Percentiles rank a stretch among this genome's conserved stretches.
phyloP scores from a whole-genome alignment of 2,329 filamentous ascomycete species.

The Cyanodermella asteris region DNA sequence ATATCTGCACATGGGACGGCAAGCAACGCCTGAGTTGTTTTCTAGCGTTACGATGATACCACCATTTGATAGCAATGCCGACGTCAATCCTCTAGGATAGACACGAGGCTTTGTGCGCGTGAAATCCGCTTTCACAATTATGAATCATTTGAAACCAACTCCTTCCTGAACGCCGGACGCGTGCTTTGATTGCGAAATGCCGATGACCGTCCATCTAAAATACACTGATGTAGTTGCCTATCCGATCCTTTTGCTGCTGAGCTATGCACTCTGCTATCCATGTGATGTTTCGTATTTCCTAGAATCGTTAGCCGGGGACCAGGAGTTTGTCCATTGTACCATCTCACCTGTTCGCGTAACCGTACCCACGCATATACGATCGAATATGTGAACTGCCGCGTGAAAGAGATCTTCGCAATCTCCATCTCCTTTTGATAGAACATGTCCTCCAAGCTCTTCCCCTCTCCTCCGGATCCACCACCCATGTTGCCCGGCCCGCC shows the following conservation, averaged over 20 bases:
- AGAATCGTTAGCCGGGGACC: slow-evolving; percentile 1
- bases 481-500: slow-evolving; percentile 65
- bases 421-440: slow-evolving; percentile 99
- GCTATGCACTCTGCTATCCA: slow-evolving; percentile 99
- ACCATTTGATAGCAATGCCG: too few species aligned
- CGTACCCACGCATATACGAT: slow-evolving; percentile 98
- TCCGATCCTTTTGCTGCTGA: slow-evolving; percentile 97
- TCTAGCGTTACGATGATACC: too few species aligned
- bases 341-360: slow-evolving; percentile 75
- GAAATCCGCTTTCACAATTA: too few species aligned
- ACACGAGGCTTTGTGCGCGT: too few species aligned
- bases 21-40: too few species aligned
- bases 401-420: slow-evolving; percentile 85
- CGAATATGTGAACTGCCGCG: slow-evolving; percentile 80
- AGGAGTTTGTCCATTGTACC: too few species aligned
- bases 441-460: slow-evolving; percentile 83
- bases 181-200: too few species aligned
- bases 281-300: slow-evolving; percentile 99
- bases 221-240: slow-evolving; percentile 96
- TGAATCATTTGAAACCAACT: too few species aligned
- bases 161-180: too few species aligned
- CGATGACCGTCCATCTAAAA: too few species aligned
- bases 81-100: too few species aligned
- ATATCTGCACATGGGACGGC: too few species aligned
- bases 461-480: slow-evolving; percentile 55